phyloP scores from a whole-genome alignment of 1,284 basidiomycete genomes.

The Pisolithus thermaeus region DNA sequence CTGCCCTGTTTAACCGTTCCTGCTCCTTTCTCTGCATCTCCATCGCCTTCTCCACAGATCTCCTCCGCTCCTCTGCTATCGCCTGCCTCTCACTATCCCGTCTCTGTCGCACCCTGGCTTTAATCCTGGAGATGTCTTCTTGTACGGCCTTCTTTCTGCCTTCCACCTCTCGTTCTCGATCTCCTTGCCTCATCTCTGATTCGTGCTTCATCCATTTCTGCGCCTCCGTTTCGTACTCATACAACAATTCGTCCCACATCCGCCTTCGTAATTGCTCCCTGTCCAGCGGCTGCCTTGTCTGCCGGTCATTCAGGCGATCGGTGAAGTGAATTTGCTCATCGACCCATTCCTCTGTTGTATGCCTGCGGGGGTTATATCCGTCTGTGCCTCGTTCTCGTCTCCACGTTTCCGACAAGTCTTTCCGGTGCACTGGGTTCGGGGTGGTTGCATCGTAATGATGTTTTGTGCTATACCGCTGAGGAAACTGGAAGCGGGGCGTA shows the following conservation, averaged over 20 bases:
- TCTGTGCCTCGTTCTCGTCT: constrained; percentile 47
- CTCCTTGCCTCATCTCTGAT: constrained; percentile 37
- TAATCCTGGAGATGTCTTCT: constrained; percentile 43
- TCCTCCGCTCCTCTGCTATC: constrained; percentile 35
- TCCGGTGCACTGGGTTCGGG: constrained; percentile 27
- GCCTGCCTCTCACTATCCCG: constrained; percentile 40
- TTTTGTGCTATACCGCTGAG: constrained; percentile 18
- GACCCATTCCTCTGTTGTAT: constrained; percentile 58
- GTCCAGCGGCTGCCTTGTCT: constrained; percentile 17
- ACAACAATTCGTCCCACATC: constrained; percentile 46
- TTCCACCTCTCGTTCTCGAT: constrained; percentile 36
- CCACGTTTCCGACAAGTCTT: constrained; percentile 47
- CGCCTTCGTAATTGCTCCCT: constrained; percentile 30
- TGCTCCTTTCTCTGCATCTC: constrained; percentile 34
- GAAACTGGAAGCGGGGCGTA: constrained; percentile 17
- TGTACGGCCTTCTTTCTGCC: constrained; percentile 38
- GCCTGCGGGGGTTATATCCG: constrained; percentile 37
- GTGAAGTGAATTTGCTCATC: constrained; percentile 40
- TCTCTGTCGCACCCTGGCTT: constrained; percentile 39
- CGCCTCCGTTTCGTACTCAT: constrained; percentile 44
- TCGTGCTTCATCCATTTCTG: constrained; percentile 48
- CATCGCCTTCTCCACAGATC: constrained; percentile 21
- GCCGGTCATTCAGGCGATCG: constrained; percentile 24
- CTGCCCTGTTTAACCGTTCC: constrained; percentile 33
- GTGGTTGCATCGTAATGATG: constrained; percentile 18